Evolutionary conservation across 768 basidiomycete species (phyloP).

Genomic region (Amyloporia xantha): DNA sequence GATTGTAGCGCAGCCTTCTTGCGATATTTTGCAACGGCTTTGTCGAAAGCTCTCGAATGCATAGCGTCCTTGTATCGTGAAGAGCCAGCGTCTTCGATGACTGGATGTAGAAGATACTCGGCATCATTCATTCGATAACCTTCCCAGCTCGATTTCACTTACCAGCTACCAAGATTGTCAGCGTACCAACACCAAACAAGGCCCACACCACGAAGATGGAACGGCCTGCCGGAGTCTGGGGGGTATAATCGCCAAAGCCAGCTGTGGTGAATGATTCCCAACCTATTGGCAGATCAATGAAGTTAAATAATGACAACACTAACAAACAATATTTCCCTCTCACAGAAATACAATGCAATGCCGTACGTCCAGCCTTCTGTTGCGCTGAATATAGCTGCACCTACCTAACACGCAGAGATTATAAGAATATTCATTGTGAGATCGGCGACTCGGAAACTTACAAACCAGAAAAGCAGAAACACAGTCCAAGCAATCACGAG

Average conservation of each 20-base stretch:
- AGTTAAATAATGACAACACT: background rate
- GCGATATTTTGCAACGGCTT: constrained; percentile 40
- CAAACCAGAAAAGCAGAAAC: constrained; percentile 78
- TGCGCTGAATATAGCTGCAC: constrained; percentile 58
- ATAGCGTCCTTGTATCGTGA: constrained; percentile 56
- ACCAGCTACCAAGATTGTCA: constrained; percentile 75
- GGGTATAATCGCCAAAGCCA: constrained; percentile 66
- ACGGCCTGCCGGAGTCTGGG: constrained; percentile 60
- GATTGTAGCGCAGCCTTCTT: constrained; percentile 1
- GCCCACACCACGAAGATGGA: constrained; percentile 79
- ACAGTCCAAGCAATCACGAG: constrained; percentile 44
- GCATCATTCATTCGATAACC: background rate
- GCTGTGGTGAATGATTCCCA: constrained; percentile 70
- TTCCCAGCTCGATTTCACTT: constrained; percentile 12
- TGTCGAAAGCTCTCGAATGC: constrained; percentile 37
- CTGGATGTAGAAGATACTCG: constrained; percentile 24
- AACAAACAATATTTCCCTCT: too few species aligned
- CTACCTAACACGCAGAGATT: too few species aligned
- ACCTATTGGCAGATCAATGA: constrained; percentile 32
- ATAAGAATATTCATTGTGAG: too few species aligned
- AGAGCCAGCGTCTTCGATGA: constrained; percentile 61
- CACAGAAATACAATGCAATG: constrained; percentile 66
- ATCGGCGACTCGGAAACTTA: constrained; percentile 24
- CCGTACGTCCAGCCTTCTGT: constrained; percentile 70
- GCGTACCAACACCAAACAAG: constrained; percentile 63